Evolutionary conservation across 108 stramenopile species (phyloP), one percentile per base, ranked within the genome.

Genomic region (Cyclotella cryptica): DNA sequence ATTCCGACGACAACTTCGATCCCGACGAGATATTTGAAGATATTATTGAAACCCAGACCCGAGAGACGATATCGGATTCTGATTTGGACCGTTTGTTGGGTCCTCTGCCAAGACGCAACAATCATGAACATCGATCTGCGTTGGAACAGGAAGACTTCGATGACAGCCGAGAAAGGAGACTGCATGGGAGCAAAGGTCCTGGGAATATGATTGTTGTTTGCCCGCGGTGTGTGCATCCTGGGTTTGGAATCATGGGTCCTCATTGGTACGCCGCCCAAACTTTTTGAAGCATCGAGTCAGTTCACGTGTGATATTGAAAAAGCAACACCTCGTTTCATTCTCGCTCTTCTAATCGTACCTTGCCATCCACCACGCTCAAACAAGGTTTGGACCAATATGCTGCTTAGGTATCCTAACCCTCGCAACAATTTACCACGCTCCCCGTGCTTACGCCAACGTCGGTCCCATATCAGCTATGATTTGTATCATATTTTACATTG

Each of bases 171-270:
- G 69, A 52, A 41, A 40, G 0, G 55, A 75, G 26, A 71, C 40
- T 24, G 22, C 35, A 49, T 18, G 66, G 40, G 18, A 45, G 40
- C 29, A 39, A 30, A 65, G 68, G 64, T 4, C 17, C 68, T 17
- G 84, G 92, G 26, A 93, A 93, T 68, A 84, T 84, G 77, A 84
- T 71, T 46, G 80, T 94, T 14, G 63, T 90, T 7, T 86, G 81
- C 63, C 90, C 89, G 8, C 46, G 68, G 44, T 77, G 88, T 52
- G 86, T 72, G 63, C 41, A 80, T 22, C 65, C 63, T 60, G 85
- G 87, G 6, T 90, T 85, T 81, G 93, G 93, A n/a, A 85, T 95
- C 15, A 26, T 89, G 24, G 93, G 93, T 27, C 91, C 91, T 10
- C 91, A 95, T 73, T 87, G 82, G 78, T 77, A 44, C 24, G 75